Evolutionary conservation across 2,329 filamentous ascomycete species (phyloP), one percentile per base, ranked within the genome.

Genomic region (Myotisia sp.): DNA sequence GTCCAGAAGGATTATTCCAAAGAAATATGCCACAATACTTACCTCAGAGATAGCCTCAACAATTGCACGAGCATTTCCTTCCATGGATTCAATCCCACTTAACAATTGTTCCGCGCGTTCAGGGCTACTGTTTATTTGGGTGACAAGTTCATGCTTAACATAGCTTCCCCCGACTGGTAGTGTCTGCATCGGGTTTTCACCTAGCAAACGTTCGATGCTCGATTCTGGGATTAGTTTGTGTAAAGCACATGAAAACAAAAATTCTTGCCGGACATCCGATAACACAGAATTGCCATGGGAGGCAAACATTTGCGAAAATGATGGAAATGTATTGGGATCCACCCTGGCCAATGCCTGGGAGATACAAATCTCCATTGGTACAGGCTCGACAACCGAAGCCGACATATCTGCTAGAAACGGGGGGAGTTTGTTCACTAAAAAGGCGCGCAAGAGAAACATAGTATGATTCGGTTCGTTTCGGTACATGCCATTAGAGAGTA

Each of bases 21-120:
- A 29, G 3, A 14, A 17, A 16, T 26, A 20, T 17, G 17, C 18
- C 8, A 10, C 6, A 9, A 16, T 5, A 51, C 64, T 46, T 53
- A 78, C 76, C 62, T 83, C 79, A 24, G 76, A 71, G 28, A 86
- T 64, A 2, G 85, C 86, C 40, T 78, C 75, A 33, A 79, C 80
- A 12, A 92, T 82, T 2, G 84, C 83, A 2, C 82, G 84, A 2
- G 83, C 83, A 53, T 94, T 94, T 1, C 87, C 87, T 48, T 92
- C 83, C 69, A 90, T 85, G 33, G 78, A 79, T 37, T 93, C 84
- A 16, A 98, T 65, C 47, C 92, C 84, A 24, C 76, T 71, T 26
- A 94, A 73, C 20, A 92, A 65, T 27, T 76, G 71, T 44, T 85
- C 79, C 1, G 81, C 74, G 42, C 76, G 74, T 41, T 84, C 79